phyloP scores from a whole-genome alignment of 2,329 filamentous ascomycete genomes.

The Pseudopithomyces chartarum region DNA sequence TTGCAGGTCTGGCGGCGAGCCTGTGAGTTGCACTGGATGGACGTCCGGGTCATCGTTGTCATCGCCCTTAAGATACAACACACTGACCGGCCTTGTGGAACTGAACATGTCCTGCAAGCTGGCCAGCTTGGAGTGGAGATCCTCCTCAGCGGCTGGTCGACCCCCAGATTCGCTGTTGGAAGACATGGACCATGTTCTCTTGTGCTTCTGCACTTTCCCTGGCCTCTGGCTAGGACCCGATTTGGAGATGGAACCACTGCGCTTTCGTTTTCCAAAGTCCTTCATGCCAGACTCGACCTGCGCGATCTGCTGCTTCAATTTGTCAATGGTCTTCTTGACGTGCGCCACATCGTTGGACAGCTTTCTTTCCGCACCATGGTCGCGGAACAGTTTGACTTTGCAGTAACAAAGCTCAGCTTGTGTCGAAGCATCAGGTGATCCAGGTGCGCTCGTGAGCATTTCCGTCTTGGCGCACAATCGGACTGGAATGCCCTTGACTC shows the following conservation, averaged over 20 bases:
- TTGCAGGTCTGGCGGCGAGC: slow-evolving; percentile 67
- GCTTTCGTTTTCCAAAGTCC: slow-evolving; percentile 65
- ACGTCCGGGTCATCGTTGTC: slow-evolving; percentile 80
- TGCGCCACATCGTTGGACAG: slow-evolving; percentile 93
- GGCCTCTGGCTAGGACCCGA: slow-evolving; percentile 60
- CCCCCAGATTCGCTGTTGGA: slow-evolving; percentile 58
- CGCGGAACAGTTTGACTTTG: slow-evolving; percentile 95
- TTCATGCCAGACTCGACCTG: slow-evolving; percentile 69
- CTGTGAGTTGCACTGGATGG: slow-evolving; percentile 74
- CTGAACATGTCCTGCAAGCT: slow-evolving; percentile 87
- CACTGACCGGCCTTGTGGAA: slow-evolving; percentile 77
- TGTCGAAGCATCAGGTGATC: slow-evolving; percentile 48
- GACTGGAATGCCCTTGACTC: slow-evolving; percentile 96
- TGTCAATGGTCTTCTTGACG: slow-evolving; percentile 95
- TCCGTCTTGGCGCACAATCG: slow-evolving; percentile 91
- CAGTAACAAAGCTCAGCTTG: slow-evolving; percentile 82
- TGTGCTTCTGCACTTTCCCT: slow-evolving; percentile 88
- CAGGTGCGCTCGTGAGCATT: slow-evolving; percentile 60
- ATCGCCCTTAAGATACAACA: slow-evolving; percentile 77
- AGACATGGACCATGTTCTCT: slow-evolving; percentile 93
- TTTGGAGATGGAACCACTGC: slow-evolving; percentile 58
- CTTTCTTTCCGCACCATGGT: slow-evolving; percentile 94
- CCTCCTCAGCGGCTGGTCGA: slow-evolving; percentile 62
- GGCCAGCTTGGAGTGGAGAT: slow-evolving; percentile 77
- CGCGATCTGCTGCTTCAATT: slow-evolving; percentile 89